Evolutionary conservation across 2,329 filamentous ascomycete genomes (phyloP).

Genomic region (Fusarium sp.): DNA sequence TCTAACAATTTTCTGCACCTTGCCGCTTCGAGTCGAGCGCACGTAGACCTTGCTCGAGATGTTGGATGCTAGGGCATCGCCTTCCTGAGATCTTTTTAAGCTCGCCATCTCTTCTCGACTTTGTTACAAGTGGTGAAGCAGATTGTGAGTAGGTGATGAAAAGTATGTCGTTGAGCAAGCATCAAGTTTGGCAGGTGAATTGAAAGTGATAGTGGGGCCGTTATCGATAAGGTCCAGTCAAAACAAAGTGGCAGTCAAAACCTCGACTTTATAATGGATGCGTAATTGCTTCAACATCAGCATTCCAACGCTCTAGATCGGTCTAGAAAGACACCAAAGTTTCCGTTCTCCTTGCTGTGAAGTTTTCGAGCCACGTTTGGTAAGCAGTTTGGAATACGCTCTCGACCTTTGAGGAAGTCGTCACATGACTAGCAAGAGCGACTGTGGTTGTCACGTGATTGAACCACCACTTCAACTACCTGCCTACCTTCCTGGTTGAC

Average conservation of each 20-base stretch:
- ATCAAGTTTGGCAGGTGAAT: slow-evolving; percentile 24
- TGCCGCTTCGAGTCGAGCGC: slow-evolving; percentile 92
- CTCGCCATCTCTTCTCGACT: slow-evolving; percentile 66
- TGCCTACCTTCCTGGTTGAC: neutral
- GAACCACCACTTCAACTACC: neutral
- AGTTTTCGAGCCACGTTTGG: neutral
- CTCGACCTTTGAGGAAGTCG: neutral
- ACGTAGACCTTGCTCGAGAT: slow-evolving; percentile 97
- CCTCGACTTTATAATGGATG: neutral
- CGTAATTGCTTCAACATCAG: neutral
- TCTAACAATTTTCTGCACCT: slow-evolving; percentile 98
- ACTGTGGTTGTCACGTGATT: neutral
- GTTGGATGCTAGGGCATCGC: slow-evolving; percentile 71
- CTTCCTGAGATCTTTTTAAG: slow-evolving; percentile 68
- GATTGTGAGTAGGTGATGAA: slow-evolving; percentile 33
- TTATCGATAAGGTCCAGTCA: slow-evolving; percentile 47
- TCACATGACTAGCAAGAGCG: neutral
- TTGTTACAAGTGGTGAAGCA: neutral
- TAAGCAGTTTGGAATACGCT: neutral
- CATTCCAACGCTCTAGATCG: neutral
- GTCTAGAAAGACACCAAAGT: neutral
- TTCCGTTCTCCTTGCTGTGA: neutral
- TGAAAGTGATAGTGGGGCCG: slow-evolving; percentile 39
- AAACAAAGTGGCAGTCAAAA: neutral
- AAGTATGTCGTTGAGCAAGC: slow-evolving; percentile 33